phyloP scores from a whole-genome alignment of 208 protist genomes.

The Trypanosoma cruzi region DNA sequence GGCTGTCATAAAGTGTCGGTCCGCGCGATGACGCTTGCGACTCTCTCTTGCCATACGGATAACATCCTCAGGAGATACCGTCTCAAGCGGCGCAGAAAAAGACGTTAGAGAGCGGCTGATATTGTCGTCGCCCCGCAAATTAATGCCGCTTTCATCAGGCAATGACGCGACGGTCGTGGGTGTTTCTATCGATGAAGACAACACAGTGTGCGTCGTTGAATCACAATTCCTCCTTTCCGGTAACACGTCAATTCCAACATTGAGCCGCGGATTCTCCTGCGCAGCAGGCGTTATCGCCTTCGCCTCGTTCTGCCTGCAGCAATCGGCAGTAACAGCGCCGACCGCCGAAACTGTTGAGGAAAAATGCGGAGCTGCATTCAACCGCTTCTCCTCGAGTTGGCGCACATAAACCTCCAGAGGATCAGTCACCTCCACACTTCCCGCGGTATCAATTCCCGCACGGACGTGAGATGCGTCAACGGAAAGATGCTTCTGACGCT shows the following conservation, averaged over 20 bases:
- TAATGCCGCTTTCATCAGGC: background rate
- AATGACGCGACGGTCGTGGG: background rate
- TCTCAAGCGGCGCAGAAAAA: background rate
- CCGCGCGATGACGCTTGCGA: conserved; percentile 29
- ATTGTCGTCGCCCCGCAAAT: background rate
- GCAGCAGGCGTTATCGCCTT: conserved; percentile 25
- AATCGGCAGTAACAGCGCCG: background rate
- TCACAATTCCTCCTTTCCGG: background rate
- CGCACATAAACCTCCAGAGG: conserved; percentile 51
- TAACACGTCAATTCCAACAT: background rate
- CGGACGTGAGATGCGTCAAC: background rate
- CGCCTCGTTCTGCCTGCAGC: conserved; percentile 31
- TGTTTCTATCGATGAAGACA: background rate
- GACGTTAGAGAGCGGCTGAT: conserved; percentile 2
- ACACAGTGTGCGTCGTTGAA: background rate
- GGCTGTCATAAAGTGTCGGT: conserved; percentile 32
- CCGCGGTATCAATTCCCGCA: background rate
- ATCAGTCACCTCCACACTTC: conserved; percentile 35
- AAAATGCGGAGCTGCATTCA: background rate
- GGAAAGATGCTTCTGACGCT: conserved; percentile 31
- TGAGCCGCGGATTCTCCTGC: background rate
- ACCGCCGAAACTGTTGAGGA: background rate
- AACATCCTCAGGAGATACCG: conserved; percentile 13
- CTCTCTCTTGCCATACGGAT: conserved; percentile 41
- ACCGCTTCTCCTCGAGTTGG: conserved; percentile 33